Base-by-base conservation (phyloP, 2,329 filamentous ascomycete species). In the Periconia digitata region DNA sequence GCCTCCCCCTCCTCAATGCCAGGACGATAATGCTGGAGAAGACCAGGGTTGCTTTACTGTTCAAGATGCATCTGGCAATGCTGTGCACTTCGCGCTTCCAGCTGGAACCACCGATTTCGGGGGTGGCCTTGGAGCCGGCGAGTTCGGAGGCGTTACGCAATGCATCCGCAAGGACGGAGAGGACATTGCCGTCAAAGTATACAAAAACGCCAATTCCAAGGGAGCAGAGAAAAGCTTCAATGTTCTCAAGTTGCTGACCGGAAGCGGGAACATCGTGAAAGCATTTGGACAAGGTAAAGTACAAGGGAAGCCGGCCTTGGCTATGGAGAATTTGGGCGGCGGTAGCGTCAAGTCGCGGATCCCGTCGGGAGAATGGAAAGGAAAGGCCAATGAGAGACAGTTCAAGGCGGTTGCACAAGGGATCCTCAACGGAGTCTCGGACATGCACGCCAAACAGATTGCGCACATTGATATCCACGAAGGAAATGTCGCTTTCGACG, bases 101-200 rank as follows among this genome's bases (percentile, higher is more conserved):
- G 16, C 10, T 15, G 43, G 43, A n/a, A 7, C 38, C 27, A 40
- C 8, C n/a, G n/a, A n/a, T n/a, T 46, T 46, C 22, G 36, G 21
- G 13, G 5, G 7, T 3, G 23, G 43, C 20, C 3, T 39, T 15
- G 43, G 34, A 16, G 13, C 13, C 10, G 43, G 43, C 29, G 12
- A 8, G 15, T 38, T n/a, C 18, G 43, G 32, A 8, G 13, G 15
- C 3, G 43, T 45, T 20, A 20, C 17, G 12, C 5, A 45, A 24
- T 45, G 43, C 21, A 8, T 39, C 8, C 43, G 20, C 44, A 20
- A 40, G 35, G 36, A 40, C 20, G 44, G 44, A 22, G 6, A 21
- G 37, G 36, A 40, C 20, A 40, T 46, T 40, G 44, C 44, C 27
- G 44, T 46, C 8, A 46, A 46, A 24, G 15, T 13, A 40, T 40